These are phyloP conservation scores for Albifimbria verrucaria DNA, from an alignment of 2,329 filamentous ascomycete species.

Conservation along the genomic window DNA sequence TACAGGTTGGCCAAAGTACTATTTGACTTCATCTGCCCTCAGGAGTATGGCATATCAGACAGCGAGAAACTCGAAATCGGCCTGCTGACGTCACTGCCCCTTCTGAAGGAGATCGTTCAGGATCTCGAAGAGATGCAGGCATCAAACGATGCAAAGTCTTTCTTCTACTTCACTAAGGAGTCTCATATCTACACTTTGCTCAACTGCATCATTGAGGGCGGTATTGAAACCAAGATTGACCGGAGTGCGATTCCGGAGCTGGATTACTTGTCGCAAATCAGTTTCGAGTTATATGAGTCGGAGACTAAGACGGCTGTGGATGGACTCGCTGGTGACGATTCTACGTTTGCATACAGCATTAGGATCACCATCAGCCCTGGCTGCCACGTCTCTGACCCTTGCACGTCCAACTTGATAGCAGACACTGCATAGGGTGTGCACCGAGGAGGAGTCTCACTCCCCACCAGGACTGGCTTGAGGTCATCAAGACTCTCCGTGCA, in stretches of 20 bases:
- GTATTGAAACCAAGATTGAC: conserved; percentile 94
- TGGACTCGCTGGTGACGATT: conserved; percentile 46
- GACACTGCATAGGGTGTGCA: conserved; percentile 93
- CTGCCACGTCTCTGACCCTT: conserved; percentile 96
- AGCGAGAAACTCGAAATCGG: conserved; percentile 98
- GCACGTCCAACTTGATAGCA: conserved; percentile 92
- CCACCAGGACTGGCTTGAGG: conserved; percentile 92
- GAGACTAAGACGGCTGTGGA: conserved; percentile 62
- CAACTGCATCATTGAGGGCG: conserved; percentile 96
- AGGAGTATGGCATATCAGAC: conserved; percentile 96
- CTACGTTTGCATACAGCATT: conserved; percentile 89
- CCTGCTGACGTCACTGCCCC: conserved; percentile 83
- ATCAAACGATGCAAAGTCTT: conserved; percentile 87
- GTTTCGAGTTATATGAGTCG: conserved; percentile 96
- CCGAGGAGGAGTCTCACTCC: conserved; percentile 85
- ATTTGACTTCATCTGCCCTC: conserved; percentile 97
- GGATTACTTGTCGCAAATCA: conserved; percentile 96
- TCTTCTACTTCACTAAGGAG: conserved; percentile 99
- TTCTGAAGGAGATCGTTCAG: conserved; percentile 94
- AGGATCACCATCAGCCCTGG: conserved; percentile 94
- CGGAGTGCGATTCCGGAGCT: conserved; percentile 94
- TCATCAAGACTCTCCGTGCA: conserved; percentile 90
- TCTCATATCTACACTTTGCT: conserved; percentile 97
- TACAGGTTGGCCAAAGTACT: conserved; percentile 92
- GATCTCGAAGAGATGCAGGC: conserved; percentile 97